These are phyloP conservation scores for Westerdykella ornata DNA, from an alignment of 2,329 filamentous ascomycete species.

Conservation along the genomic window DNA sequence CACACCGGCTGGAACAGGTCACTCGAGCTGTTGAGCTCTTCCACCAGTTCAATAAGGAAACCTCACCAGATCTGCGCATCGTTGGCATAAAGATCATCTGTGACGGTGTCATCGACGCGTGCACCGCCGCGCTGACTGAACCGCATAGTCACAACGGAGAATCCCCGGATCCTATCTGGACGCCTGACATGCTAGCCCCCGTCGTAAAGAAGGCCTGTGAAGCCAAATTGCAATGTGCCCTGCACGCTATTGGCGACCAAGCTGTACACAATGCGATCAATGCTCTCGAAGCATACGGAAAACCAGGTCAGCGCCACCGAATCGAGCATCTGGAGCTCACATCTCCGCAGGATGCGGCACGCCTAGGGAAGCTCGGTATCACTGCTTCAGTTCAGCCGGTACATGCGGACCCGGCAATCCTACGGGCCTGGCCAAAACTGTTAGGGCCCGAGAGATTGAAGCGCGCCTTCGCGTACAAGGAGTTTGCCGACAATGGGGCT, in stretches of 20 bases:
- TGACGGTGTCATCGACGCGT: constrained; percentile 60
- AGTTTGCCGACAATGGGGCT: constrained; percentile 51
- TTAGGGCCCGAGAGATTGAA: constrained; percentile 50
- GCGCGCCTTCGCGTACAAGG: constrained; percentile 57
- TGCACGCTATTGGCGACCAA: constrained; percentile 60
- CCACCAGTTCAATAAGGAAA: constrained; percentile 40
- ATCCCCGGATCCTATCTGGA: constrained; percentile 51
- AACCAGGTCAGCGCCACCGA: constrained; percentile 49
- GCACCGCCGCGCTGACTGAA: constrained; percentile 55
- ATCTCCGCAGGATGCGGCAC: constrained; percentile 47
- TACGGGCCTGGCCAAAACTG: constrained; percentile 55
- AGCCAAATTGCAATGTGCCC: constrained; percentile 53
- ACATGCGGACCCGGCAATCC: constrained; percentile 69
- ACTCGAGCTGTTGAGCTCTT: constrained; percentile 47
- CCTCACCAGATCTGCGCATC: constrained; percentile 46
- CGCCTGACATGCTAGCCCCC: constrained; percentile 45
- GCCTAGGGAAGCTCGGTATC: constrained; percentile 55
- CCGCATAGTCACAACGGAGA: constrained; percentile 49
- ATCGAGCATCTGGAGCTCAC: constrained; percentile 61
- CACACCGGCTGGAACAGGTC: constrained; percentile 45
- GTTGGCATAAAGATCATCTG: constrained; percentile 60
- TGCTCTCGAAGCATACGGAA: constrained; percentile 42
- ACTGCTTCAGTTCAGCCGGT: constrained; percentile 92
- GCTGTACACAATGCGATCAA: constrained; percentile 55
- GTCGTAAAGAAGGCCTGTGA: constrained; percentile 51